These are phyloP conservation scores for Phlebiopsis gigantea DNA, from an alignment of 768 basidiomycete genomes.

Conservation along the genomic window DNA sequence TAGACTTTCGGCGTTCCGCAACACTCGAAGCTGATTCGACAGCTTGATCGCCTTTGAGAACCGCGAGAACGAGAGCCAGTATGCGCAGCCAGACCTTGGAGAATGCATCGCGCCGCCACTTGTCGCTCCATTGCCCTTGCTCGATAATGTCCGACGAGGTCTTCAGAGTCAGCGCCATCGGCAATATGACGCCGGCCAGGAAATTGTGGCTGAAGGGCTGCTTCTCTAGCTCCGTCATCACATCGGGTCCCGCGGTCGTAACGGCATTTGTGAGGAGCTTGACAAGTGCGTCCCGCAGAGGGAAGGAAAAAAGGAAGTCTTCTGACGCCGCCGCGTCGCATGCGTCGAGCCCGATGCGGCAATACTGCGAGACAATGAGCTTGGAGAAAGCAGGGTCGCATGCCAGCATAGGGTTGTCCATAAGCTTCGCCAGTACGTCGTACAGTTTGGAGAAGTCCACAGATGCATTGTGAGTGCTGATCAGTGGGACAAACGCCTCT, in stretches of 20 bases:
- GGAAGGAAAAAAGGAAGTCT: constrained; percentile 25
- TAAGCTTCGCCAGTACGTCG: constrained; percentile 42
- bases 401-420: constrained; percentile 40
- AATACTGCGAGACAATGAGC: constrained; percentile 28
- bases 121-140: constrained; percentile 37
- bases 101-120: constrained; percentile 41
- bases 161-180: constrained; percentile 50
- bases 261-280: constrained; percentile 32
- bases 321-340: constrained; percentile 30
- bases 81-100: constrained; percentile 57
- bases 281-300: constrained; percentile 25
- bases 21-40: constrained; percentile 23
- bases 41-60: not conserved
- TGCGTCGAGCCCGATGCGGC: constrained; percentile 30
- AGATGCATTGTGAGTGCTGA: constrained; percentile 49
- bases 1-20: constrained; percentile 48
- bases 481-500: constrained; percentile 48
- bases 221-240: constrained; percentile 52
- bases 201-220: constrained; percentile 52
- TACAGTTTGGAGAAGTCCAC: constrained; percentile 46
- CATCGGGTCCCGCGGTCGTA: constrained; percentile 44
- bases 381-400: constrained; percentile 47
- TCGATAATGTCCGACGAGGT: constrained; percentile 40
- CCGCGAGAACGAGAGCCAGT: constrained; percentile 46
- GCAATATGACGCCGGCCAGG: constrained; percentile 60